These are phyloP conservation scores for Solanum neorickii DNA, from an alignment of 257 asterid genomes.

Conservation along the genomic window DNA sequence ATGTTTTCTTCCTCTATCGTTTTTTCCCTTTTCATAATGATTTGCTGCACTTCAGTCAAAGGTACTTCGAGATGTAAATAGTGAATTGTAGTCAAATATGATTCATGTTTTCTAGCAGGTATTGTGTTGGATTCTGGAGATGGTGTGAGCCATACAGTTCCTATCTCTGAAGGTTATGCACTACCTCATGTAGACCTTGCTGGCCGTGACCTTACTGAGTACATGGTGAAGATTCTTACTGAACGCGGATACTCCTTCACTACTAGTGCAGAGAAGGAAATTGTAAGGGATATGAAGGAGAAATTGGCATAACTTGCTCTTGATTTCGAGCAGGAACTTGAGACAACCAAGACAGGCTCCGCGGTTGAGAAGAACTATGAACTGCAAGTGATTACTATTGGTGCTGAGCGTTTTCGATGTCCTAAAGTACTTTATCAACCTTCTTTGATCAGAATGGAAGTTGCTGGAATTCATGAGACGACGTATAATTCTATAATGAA, in stretches of 20 bases:
- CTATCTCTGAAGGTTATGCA: slow-evolving; percentile 18
- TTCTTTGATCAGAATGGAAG: slow-evolving; percentile 6
- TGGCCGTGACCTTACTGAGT: slow-evolving; percentile 15
- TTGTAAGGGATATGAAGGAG: slow-evolving; percentile 16
- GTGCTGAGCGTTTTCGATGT: slow-evolving; percentile 2
- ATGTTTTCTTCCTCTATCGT: too few relatives aligned
- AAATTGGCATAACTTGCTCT: slow-evolving; percentile 14
- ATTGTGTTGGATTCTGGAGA: slow-evolving; percentile 16
- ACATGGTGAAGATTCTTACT: slow-evolving; percentile 13
- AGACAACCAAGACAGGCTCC: slow-evolving; percentile 2
- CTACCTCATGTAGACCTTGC: slow-evolving; percentile 19
- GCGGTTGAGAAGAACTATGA: slow-evolving; percentile 4
- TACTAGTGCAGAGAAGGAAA: slow-evolving; percentile 13
- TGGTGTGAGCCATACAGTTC: slow-evolving; percentile 21
- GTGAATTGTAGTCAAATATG: background rate
- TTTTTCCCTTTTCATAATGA: background rate
- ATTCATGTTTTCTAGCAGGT: background rate
- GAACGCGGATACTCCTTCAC: slow-evolving; percentile 17
- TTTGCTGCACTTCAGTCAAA: too few relatives aligned
- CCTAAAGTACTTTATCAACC: slow-evolving; percentile 9
- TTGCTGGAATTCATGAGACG: slow-evolving; percentile 8
- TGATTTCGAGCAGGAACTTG: slow-evolving; percentile 12
- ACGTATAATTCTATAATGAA: slow-evolving; percentile 6
- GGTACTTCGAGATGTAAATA: background rate
- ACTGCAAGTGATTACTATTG: slow-evolving; percentile 5